Percentiles rank a stretch among this genome's conserved stretches.
phyloP scores from a whole-genome alignment of 73 alveolate species.

The Tetrahymena borealis region DNA sequence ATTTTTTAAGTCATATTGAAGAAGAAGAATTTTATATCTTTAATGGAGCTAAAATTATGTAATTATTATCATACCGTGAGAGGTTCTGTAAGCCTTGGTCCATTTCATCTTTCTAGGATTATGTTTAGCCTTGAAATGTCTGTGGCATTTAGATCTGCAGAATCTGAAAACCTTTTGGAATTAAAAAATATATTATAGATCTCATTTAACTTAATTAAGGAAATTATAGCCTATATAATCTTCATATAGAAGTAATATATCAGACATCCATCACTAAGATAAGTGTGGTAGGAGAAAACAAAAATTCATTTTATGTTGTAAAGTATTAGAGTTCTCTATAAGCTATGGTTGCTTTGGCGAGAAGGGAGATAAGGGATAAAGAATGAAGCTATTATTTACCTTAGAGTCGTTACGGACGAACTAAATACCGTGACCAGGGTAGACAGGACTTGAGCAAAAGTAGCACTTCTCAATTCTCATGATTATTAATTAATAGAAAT shows the following conservation, averaged over 20 bases:
- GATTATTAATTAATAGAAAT: not conserved
- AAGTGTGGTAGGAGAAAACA: not conserved
- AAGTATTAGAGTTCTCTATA: too few relatives aligned
- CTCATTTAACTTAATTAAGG: not conserved
- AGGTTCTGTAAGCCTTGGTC: constrained; percentile 97
- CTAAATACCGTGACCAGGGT: constrained; percentile 93
- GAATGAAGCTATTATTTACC: constrained; percentile 32
- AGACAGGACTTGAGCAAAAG: constrained; percentile 93
- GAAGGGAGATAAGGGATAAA: not conserved
- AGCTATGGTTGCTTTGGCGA: not conserved
- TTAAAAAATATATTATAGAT: not conserved
- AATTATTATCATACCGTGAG: constrained; percentile 10
- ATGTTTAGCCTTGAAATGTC: constrained; percentile 94
- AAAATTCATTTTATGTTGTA: not conserved
- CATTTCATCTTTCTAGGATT: constrained; percentile 97
- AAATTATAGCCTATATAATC: not conserved
- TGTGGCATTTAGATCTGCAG: constrained; percentile 98
- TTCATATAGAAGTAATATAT: not conserved
- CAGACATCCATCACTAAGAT: too few relatives aligned
- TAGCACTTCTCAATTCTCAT: constrained; percentile 97
- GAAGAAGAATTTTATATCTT: not conserved
- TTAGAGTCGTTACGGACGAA: constrained; percentile 97
- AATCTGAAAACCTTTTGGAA: constrained; percentile 77
- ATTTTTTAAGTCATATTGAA: too few relatives aligned
- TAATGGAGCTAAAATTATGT: not conserved